phyloP scores from a whole-genome alignment of 2,329 filamentous ascomycete species.

The Cladosporium oxysporum region DNA sequence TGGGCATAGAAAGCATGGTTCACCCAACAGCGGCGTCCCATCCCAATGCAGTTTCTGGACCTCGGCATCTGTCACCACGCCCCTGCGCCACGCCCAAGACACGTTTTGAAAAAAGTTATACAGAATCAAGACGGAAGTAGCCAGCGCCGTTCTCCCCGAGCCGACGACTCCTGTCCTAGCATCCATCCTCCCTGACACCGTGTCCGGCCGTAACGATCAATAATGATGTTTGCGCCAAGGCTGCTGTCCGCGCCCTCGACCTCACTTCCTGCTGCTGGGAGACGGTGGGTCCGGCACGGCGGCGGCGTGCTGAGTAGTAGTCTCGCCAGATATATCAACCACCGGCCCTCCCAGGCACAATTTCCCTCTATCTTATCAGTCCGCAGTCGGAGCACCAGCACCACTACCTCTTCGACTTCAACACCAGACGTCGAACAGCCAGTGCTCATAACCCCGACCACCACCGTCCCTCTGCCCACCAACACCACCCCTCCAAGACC shows the following conservation, averaged over 20 bases:
- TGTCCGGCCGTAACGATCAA: conserved; percentile 18
- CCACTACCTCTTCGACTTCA: background rate
- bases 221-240: conserved; percentile 18
- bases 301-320: conserved; percentile 9
- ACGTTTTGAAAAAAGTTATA: conserved; percentile 9
- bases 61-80: conserved; percentile 11
- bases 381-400: conserved; percentile 16
- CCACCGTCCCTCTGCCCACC: conserved; percentile 10
- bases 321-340: conserved; percentile 14
- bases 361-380: conserved; percentile 17
- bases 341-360: conserved; percentile 1
- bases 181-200: background rate
- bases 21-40: background rate
- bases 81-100: background rate
- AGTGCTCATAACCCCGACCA: conserved; percentile 12
- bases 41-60: conserved; percentile 3
- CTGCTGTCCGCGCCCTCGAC: conserved; percentile 13
- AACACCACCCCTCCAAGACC: background rate
- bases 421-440: background rate
- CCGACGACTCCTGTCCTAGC: conserved; percentile 13
- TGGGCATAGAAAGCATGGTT: background rate
- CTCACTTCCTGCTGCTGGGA: conserved; percentile 15
- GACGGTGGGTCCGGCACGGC: conserved; percentile 14
- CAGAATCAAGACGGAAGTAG: conserved; percentile 1
- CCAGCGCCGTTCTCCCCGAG: background rate